Evolutionary conservation across 1,284 basidiomycete genomes (phyloP).

Genomic region (Cutaneotrichosporon arboriforme): DNA sequence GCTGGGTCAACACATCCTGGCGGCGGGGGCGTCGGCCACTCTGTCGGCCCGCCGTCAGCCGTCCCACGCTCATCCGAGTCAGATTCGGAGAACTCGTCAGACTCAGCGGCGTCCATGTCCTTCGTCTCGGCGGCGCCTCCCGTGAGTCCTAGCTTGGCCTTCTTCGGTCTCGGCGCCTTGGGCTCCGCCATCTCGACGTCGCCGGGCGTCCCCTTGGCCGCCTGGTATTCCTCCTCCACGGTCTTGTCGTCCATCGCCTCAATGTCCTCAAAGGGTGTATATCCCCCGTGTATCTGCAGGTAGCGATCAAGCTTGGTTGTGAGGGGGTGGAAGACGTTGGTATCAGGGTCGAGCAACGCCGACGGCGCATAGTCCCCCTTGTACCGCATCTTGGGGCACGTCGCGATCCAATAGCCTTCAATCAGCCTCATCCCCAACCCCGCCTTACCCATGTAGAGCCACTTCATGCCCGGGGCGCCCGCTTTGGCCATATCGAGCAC

Average conservation of each 20-base stretch:
- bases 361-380: slow-evolving; percentile 90
- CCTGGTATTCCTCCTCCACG: slow-evolving; percentile 11
- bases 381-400: slow-evolving; percentile 92
- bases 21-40: slow-evolving; percentile 34
- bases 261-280: slow-evolving; percentile 36
- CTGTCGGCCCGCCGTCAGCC: slow-evolving; percentile 13
- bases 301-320: slow-evolving; percentile 58
- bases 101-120: slow-evolving; percentile 2
- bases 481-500: slow-evolving; percentile 65
- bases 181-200: neutral
- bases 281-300: slow-evolving; percentile 55
- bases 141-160: neutral
- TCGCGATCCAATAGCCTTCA: slow-evolving; percentile 91
- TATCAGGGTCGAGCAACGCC: slow-evolving; percentile 80
- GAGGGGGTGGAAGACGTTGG: slow-evolving; percentile 68
- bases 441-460: slow-evolving; percentile 73
- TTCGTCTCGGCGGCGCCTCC: neutral
- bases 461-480: slow-evolving; percentile 60
- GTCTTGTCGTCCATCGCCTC: slow-evolving; percentile 2
- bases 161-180: neutral
- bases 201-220: neutral
- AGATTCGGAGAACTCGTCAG: slow-evolving; percentile 10
- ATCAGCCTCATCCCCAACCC: slow-evolving; percentile 1
- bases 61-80: slow-evolving; percentile 11
- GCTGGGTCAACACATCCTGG: slow-evolving; percentile 36